Evolutionary conservation across 2,329 filamentous ascomycete species (phyloP), one percentile per base, ranked within the genome.

Genomic region (Colletotrichum falcatum): DNA sequence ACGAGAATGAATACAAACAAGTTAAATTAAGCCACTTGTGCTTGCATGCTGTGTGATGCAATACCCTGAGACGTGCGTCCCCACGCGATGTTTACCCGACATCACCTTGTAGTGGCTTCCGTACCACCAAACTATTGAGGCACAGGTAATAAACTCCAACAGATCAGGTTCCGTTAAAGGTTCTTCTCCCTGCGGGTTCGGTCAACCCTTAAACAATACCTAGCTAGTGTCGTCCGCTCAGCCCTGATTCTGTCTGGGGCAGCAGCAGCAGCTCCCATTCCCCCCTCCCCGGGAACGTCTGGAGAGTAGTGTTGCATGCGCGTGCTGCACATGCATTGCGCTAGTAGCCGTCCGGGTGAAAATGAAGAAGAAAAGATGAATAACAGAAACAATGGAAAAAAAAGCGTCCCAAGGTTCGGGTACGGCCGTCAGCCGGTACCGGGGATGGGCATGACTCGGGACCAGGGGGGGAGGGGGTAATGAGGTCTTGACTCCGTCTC

Each of bases 1-100:
- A 30, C 63, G 35, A 70, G 64, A 70, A 62, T 67, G 67, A 70
- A 70, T 70, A 67, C 67, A 70, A 70, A 67, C 14, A 56, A 59
- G 64, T 70, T 33, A 62, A 70, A 70, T 20, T 66, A 53, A 12
- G 11, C 5, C 6, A 2, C 6, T 42, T 30, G n/a, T 61, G 42
- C 18, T 23, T 3, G 20, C 2, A 20, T 23, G 42, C 20, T 46
- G n/a, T 28, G 58, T 4, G 28, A 48, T 37, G 30, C 14, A 35
- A n/a, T 12, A 7, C 12, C 18, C 20, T 7, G 20, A 12, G 1
- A 26, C 7, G 5, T n/a, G n/a, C n/a, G 28, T 46, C 23, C 14
- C 20, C 8, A 20, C 59, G 11, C 33, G 20, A 48, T 37, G 33
- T 5, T 48, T 11, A 16, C 39, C 16, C 60, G 42, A 8, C 1